These are phyloP conservation scores for Fragaria iinumae DNA, from an alignment of 306 rosid species.

Conservation along the genomic window DNA sequence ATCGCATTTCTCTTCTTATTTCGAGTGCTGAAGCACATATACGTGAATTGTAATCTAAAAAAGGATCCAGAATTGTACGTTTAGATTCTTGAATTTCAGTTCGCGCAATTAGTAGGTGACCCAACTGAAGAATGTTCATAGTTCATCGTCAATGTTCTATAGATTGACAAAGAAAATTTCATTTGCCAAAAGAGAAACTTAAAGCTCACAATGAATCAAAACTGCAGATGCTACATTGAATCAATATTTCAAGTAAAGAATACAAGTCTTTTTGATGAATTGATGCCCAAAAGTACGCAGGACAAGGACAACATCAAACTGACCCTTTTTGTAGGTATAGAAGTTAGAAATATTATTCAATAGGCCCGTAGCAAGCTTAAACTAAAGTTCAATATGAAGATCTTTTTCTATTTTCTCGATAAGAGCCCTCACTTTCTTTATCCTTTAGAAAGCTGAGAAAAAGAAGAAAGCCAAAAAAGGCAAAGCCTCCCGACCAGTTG, in stretches of 20 bases:
- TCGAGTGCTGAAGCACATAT: too few relatives aligned
- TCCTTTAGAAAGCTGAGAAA: constrained; percentile 89
- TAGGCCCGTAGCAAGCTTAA: not conserved
- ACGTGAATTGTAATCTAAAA: too few relatives aligned
- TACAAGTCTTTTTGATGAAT: not conserved
- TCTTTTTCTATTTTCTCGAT: constrained; percentile 63
- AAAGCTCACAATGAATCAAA: not conserved
- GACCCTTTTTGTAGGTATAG: not conserved
- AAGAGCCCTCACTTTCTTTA: constrained; percentile 68
- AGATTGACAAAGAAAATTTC: not conserved
- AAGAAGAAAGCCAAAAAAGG: constrained; percentile 94
- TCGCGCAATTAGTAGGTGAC: not conserved
- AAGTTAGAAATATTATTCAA: not conserved
- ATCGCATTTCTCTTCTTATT: too few relatives aligned
- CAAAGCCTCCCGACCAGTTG: constrained; percentile 92
- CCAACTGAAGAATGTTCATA: not conserved
- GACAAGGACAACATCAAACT: not conserved
- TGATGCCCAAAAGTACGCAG: not conserved
- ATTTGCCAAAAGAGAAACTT: not conserved
- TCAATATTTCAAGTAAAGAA: not conserved
- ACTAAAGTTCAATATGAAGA: constrained; percentile 24
- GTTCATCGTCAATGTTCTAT: not conserved
- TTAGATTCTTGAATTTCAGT: not conserved
- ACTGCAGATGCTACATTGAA: not conserved
- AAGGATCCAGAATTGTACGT: not conserved